Evolutionary conservation across 2,329 filamentous ascomycete species (phyloP), one percentile per base, ranked within the genome.

Genomic region (Orbilia quercus): DNA sequence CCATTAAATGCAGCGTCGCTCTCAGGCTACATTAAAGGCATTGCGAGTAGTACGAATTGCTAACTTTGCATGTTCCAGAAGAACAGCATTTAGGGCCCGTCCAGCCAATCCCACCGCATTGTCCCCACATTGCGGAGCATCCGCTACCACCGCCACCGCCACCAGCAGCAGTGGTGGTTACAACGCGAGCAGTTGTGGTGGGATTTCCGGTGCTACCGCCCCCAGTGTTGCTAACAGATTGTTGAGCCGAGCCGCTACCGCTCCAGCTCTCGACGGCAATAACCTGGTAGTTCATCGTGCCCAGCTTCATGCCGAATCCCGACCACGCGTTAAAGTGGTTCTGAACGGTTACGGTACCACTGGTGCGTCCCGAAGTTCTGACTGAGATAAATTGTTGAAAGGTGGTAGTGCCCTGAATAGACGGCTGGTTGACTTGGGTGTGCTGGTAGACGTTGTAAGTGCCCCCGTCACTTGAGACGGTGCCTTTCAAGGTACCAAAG

Each of bases 331-430:
- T 81, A 76, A 87, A 86, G 78, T 86, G 85, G 75, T 82, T 83
- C 22, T 78, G 80, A 0, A 81, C 81, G 28, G 82, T 84, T 66
- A 87, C 82, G 4, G 82, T 84, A 2, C 85, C 85, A 60, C 81
- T 80, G 20, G 81, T 80, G 40, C 84, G 82, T 81, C 86, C 85
- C 55, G 75, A 79, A 70, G 80, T 79, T 67, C 85, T 82, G 20
- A 86, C 82, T 20, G 82, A 84, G 83, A 82, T 85, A 80, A 82
- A 86, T 79, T 86, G 84, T 77, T 83, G 79, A 78, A 86, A 85
- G 51, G 83, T 85, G 45, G 77, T 75, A 31, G 82, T 85, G 23
- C 84, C 84, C 40, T 82, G 78, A 55, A 85, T 85, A 40, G 81
- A 83, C 7, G 84, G 83, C 58, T 80, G 78, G 75, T 85, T 83